Evolutionary conservation across 2,329 filamentous ascomycete genomes (phyloP).

Genomic region (Trichoderma lentiforme): DNA sequence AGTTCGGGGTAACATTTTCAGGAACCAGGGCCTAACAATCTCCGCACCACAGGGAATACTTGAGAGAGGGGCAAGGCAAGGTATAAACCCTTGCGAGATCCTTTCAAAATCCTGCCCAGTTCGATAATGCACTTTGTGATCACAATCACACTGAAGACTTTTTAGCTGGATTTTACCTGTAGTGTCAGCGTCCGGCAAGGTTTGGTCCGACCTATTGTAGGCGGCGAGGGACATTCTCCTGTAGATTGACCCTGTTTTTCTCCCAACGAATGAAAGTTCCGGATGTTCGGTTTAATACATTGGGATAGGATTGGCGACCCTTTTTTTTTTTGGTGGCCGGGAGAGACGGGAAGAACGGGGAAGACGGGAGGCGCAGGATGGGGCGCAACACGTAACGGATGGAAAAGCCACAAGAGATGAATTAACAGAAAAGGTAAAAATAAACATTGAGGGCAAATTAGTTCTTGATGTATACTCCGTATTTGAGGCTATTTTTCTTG

Average conservation of each 20-base stretch:
- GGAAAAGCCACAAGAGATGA: neutral
- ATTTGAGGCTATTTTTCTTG: neutral
- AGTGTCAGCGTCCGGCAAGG: neutral
- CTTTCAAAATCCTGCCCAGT: neutral
- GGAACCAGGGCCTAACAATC: neutral
- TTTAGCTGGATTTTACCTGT: neutral
- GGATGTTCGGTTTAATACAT: neutral
- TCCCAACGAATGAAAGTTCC: neutral
- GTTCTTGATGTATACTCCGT: neutral
- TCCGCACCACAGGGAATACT: neutral
- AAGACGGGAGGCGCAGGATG: neutral
- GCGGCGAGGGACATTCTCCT: neutral
- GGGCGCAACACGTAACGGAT: too few species aligned
- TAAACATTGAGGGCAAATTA: neutral
- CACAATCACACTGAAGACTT: neutral
- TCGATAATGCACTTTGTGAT: neutral
- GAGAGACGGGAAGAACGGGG: neutral
- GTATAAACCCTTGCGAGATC: neutral
- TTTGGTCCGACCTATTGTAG: neutral
- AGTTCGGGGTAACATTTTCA: neutral
- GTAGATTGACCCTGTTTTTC: neutral
- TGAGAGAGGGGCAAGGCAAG: neutral
- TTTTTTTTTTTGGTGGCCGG: too few species aligned
- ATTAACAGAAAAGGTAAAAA: neutral
- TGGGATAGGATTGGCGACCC: neutral